phyloP scores from a whole-genome alignment of 2,329 filamentous ascomycete species.

The Macrophomina phaseolina region DNA sequence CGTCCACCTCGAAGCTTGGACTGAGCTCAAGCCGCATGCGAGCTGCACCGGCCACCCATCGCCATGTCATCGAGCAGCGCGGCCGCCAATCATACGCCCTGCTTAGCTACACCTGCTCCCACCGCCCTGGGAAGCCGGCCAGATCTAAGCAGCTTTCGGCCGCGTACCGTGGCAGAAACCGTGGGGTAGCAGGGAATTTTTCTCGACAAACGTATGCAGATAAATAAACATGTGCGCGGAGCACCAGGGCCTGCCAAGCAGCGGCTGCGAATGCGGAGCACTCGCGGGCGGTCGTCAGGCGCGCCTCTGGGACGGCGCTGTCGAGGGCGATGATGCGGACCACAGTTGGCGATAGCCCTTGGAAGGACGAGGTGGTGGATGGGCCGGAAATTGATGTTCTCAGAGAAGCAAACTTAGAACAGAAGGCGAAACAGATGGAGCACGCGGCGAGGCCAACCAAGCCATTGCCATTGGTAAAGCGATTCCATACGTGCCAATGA shows the following conservation, averaged over 20 bases:
- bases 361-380: not conserved
- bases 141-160: slow-evolving; percentile 22
- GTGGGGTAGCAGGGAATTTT: slow-evolving; percentile 45
- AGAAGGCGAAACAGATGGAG: slow-evolving; percentile 1
- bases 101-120: slow-evolving; percentile 30
- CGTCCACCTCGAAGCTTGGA: slow-evolving; percentile 17
- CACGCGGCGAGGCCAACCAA: slow-evolving; percentile 19
- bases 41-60: slow-evolving; percentile 9
- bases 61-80: slow-evolving; percentile 22
- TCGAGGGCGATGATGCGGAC: not conserved
- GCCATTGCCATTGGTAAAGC: slow-evolving; percentile 23
- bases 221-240: slow-evolving; percentile 24
- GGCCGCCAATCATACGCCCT: slow-evolving; percentile 1
- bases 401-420: slow-evolving; percentile 4
- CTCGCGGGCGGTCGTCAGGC: slow-evolving; percentile 10
- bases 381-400: slow-evolving; percentile 1
- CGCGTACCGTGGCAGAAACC: slow-evolving; percentile 33
- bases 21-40: slow-evolving; percentile 20
- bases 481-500: slow-evolving; percentile 21
- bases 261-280: slow-evolving; percentile 20
- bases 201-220: slow-evolving; percentile 28
- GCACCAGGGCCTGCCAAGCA: slow-evolving; percentile 13
- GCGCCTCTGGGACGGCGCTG: not conserved
- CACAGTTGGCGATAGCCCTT: not conserved
- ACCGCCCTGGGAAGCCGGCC: slow-evolving; percentile 34